A percentile compares a stretch with the other conserved stretches of the same genome.
These are phyloP conservation scores for Achlya hypogyna DNA, from an alignment of 352 stramenopile genomes.

Conservation along the genomic window DNA sequence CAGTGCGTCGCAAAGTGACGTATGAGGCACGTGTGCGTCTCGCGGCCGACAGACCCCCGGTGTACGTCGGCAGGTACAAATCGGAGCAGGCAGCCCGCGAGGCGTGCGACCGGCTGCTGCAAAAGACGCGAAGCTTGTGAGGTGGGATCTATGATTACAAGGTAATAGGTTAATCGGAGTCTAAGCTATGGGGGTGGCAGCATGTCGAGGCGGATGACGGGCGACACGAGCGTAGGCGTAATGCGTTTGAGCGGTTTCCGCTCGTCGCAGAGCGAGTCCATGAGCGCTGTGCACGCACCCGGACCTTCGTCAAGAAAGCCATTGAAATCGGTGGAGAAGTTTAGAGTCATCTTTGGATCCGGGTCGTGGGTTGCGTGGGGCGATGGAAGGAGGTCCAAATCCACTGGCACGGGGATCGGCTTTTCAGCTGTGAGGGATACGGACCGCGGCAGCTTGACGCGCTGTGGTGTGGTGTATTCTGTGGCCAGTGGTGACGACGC, in stretches of 20 bases:
- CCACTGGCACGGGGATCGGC: neutral
- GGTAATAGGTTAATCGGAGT: neutral
- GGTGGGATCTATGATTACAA: neutral
- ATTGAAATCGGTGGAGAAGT: constrained; percentile 1
- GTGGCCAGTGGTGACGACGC: neutral
- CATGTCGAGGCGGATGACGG: neutral
- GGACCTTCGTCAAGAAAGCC: constrained; percentile 9
- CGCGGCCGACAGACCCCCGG: neutral
- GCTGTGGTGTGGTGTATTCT: neutral
- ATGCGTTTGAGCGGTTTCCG: neutral
- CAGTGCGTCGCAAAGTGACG: neutral
- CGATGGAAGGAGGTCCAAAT: neutral
- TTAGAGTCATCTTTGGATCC: neutral
- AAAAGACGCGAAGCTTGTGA: neutral
- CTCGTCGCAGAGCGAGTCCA: neutral
- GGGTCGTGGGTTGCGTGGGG: neutral
- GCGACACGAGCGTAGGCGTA: neutral
- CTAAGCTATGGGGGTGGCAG: neutral
- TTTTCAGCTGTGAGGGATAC: neutral
- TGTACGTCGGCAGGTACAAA: constrained; percentile 12
- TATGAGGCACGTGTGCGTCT: constrained; percentile 7
- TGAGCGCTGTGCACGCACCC: neutral
- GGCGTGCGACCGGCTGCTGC: neutral
- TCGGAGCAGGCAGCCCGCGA: neutral
- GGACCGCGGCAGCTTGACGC: neutral